phyloP scores from a whole-genome alignment of 106 monocot species.

The Gastrodia elata region DNA sequence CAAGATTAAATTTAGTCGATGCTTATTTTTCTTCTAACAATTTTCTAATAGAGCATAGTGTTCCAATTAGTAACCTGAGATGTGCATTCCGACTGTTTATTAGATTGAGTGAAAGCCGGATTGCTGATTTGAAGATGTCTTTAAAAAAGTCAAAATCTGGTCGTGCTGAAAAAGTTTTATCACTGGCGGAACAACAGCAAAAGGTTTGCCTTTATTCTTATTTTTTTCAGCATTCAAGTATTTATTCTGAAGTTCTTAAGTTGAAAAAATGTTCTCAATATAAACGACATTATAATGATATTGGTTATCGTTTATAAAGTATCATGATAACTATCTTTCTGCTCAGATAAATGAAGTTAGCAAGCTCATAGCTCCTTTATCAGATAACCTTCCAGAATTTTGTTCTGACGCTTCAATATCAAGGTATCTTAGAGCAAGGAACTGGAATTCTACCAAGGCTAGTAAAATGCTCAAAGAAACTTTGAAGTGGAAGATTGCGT shows the following conservation, averaged over 20 bases:
- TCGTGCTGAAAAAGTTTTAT: conserved; percentile 16
- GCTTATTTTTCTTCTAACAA: not conserved
- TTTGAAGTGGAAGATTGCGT: conserved; percentile 40
- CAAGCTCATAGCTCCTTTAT: conserved; percentile 18
- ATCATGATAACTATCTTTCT: not conserved
- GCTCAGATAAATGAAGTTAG: conserved; percentile 39
- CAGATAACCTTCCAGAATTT: conserved; percentile 18
- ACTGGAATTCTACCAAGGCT: conserved; percentile 38
- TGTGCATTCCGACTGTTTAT: conserved; percentile 2
- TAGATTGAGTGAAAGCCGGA: not conserved
- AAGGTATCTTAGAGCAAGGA: conserved; percentile 42
- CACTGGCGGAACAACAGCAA: conserved; percentile 23
- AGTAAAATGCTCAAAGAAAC: conserved; percentile 43
- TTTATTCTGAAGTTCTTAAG: not conserved
- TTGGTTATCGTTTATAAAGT: not conserved
- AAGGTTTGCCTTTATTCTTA: conserved; percentile 17
- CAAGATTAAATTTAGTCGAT: conserved; percentile 3
- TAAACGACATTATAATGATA: not conserved
- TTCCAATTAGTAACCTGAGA: not conserved
- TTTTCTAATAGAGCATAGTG: not conserved
- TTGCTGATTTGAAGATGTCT: conserved; percentile 11
- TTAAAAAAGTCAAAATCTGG: conserved; percentile 20
- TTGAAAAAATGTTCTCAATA: not conserved
- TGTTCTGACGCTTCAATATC: conserved; percentile 39
- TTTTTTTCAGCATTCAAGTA: conserved; percentile 4